Evolutionary conservation across 163 green algal species (phyloP).

Genomic region (Scenedesmus sp.): DNA sequence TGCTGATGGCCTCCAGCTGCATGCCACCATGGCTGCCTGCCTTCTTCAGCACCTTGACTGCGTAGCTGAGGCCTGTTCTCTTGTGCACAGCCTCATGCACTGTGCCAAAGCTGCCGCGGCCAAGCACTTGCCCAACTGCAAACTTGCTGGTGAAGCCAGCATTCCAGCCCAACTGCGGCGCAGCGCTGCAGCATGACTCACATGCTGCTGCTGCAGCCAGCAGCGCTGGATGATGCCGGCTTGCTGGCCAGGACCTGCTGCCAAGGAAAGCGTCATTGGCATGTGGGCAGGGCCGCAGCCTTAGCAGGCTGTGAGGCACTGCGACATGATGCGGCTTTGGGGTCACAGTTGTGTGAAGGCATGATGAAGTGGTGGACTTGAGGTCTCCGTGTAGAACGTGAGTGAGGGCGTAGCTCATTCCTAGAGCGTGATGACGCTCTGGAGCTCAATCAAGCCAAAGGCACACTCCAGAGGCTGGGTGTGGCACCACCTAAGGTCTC

Average conservation of each 20-base stretch:
- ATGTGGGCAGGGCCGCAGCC: neutral
- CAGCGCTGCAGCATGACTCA: neutral
- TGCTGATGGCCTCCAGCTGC: conserved; percentile 39
- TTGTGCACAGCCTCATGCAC: conserved; percentile 49
- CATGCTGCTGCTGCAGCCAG: conserved; percentile 10
- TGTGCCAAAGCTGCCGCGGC: conserved; percentile 33
- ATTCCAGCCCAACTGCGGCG: conserved; percentile 39
- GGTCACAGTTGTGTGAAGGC: neutral
- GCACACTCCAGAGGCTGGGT: neutral
- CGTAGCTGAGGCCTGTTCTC: conserved; percentile 27
- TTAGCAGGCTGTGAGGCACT: neutral
- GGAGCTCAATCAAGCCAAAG: neutral
- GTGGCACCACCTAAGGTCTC: neutral
- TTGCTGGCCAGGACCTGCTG: conserved; percentile 6
- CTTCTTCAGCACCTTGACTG: conserved; percentile 54
- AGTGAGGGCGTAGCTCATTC: neutral
- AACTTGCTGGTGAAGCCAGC: conserved; percentile 28
- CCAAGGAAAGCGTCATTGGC: neutral
- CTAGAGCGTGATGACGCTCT: neutral
- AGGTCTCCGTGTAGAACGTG: neutral
- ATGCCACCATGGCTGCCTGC: neutral
- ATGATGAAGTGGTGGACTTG: neutral
- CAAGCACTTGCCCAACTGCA: conserved; percentile 22
- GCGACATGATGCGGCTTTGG: neutral
- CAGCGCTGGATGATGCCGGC: neutral